Evolutionary conservation across 164 flowering plant genomes (phyloP), one percentile per base, ranked within the genome.

Genomic region (Aristolochia contorta): DNA sequence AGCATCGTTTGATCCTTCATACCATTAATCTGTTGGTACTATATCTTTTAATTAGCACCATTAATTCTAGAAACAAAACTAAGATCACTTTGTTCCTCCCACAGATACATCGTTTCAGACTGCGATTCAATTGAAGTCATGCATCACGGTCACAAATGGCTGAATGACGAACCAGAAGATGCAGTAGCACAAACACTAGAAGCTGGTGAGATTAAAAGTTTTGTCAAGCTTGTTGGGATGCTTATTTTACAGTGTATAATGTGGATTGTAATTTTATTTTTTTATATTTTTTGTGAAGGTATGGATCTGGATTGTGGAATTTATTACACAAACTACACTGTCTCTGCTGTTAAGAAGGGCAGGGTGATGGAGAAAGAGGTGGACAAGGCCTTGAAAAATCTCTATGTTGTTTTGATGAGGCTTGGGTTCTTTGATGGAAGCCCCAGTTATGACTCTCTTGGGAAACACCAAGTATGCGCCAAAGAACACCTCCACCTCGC

Each of bases 241-340:
- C 22, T 18, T 5, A 7, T n/a, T 49, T 49, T 8, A 16, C 9
- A 49, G 20, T 49, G 12, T 49, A 7, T 49, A 20, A 49, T 5
- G 30, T 54, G 5, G 18, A n/a, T n/a, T n/a, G n/a, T n/a, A n/a
- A n/a, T n/a, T 7, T 54, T 19, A 8, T 53, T n/a, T n/a, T n/a
- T n/a, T n/a, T n/a, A n/a, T 43, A 13, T 54, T 20, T 12, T 53
- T 54, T 6, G 24, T 54, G 21, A 2, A 30, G 60, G 60, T 24
- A 47, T 81, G 74, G 81, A 81, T 65, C 30, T 27, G 62, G 71
- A 84, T 49, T 84, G 85, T 63, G 87, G 86, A 20, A 13, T 16
- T 3, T 76, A 60, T 59, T 66, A 69, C 60, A 46, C 76, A 19
- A 53, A 71, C 2, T 70, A 49, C 59, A 51, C 73, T 0, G 47